Evolutionary conservation across 2,329 filamentous ascomycete genomes (phyloP), one percentile per base, ranked within the genome.

Genomic region (Lasiodiplodia sp.): DNA sequence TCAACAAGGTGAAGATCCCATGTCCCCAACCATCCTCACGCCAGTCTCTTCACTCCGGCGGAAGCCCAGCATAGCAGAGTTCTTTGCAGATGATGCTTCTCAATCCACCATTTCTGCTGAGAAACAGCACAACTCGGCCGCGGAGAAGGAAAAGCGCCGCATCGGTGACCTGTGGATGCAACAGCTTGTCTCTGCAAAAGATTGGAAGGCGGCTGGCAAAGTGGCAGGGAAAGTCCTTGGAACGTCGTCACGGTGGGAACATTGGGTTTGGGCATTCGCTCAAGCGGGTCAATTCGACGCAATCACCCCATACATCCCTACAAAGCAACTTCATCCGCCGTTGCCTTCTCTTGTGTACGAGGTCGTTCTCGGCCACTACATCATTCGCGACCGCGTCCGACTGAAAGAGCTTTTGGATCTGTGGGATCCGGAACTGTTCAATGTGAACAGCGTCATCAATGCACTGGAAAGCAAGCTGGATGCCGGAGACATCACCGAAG

Each of bases 121-220:
- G 52, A 85, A 82, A 66, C 79, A 82, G 44, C 83, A 87, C 51
- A 87, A 90, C 72, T 91, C 91, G 0, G 87, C 89, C 0, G 88
- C 91, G 0, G 92, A 96, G 70, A 93, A 91, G 72, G 95, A 99
- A 77, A 99, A 97, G 79, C 87, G 92, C 40, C 88, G 93, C 2
- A 92, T 99, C 69, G 96, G 96, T 25, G 96, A 98, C 75, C 85
- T 96, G 5, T 99, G 96, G 96, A 86, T 99, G 40, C 90, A 94
- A 70, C 92, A 97, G 74, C 86, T 98, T 40, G 87, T 97, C 40
- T 87, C 90, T 44, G 85, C 87, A 0, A 86, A 88, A 10, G 86
- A 95, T 70, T 99, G 96, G 96, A 77, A 78, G 10, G 84, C 87
- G 68, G 96, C 96, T 6, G 95, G 93, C 0, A 86, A 91, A 74